A percentile compares a stretch with the other conserved stretches of the same genome.
These are phyloP conservation scores for Penicillium sp. DNA, from an alignment of 2,329 filamentous ascomycete species.

Conservation along the genomic window DNA sequence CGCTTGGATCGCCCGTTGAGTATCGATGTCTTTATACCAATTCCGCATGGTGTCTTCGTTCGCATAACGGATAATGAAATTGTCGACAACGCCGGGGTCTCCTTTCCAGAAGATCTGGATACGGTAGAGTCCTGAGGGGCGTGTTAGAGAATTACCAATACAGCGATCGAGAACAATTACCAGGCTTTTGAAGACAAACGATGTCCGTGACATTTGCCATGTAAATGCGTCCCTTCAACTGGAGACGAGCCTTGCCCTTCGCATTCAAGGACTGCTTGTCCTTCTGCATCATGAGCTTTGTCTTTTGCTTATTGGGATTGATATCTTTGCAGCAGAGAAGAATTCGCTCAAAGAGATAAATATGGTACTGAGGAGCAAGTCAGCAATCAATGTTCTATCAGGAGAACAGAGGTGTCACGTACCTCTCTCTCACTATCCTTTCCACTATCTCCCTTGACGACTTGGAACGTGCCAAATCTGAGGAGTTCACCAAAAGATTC, in stretches of 20 bases:
- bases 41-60: constrained; percentile 92
- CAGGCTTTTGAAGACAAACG: constrained; percentile 79
- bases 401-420: constrained; percentile 29
- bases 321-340: constrained; percentile 95
- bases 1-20: constrained; percentile 62
- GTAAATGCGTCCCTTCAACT: constrained; percentile 95
- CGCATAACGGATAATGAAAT: constrained; percentile 88
- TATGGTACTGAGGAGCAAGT: constrained; percentile 68
- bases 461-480: constrained; percentile 83
- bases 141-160: not conserved
- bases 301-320: constrained; percentile 74
- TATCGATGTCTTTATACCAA: constrained; percentile 77
- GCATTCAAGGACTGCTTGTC: constrained; percentile 68
- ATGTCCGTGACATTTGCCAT: constrained; percentile 98
- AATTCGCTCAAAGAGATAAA: constrained; percentile 95
- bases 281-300: constrained; percentile 58
- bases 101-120: constrained; percentile 99
- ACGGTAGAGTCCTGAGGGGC: constrained; percentile 71
- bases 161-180: constrained; percentile 51
- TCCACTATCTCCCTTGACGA: constrained; percentile 70
- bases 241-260: constrained; percentile 71
- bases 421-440: constrained; percentile 91
- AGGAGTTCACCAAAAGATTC: constrained; percentile 88
- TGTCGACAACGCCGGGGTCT: constrained; percentile 90
- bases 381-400: constrained; percentile 11